These are phyloP conservation scores for Nannizziopsis barbatae DNA, from an alignment of 2,329 filamentous ascomycete species.

Conservation along the genomic window DNA sequence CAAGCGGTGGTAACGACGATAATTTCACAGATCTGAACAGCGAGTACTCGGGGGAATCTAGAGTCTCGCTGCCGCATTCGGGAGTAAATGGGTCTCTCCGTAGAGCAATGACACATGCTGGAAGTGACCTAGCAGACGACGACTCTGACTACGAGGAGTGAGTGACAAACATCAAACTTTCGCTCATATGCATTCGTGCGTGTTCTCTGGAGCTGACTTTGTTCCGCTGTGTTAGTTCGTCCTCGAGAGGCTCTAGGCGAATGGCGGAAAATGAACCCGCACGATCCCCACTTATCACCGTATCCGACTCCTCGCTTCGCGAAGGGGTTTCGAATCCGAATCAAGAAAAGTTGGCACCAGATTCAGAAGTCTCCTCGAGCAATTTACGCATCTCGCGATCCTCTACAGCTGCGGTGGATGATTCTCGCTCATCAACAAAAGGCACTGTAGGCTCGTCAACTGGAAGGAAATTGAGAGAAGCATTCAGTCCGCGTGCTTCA, in stretches of 20 bases:
- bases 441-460: slow-evolving; percentile 43
- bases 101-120: slow-evolving; percentile 15
- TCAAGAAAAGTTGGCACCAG: neutral
- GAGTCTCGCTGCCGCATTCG: slow-evolving; percentile 7
- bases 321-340: slow-evolving; percentile 3
- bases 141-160: slow-evolving; percentile 42
- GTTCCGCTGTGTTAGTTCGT: neutral
- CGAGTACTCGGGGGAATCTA: slow-evolving; percentile 7
- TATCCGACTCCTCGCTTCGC: slow-evolving; percentile 5
- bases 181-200: neutral
- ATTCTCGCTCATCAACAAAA: slow-evolving; percentile 1
- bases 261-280: neutral
- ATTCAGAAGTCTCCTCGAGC: neutral
- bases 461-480: slow-evolving; percentile 58
- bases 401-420: neutral
- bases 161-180: neutral
- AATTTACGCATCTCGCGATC: neutral
- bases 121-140: slow-evolving; percentile 38
- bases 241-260: neutral
- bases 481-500: slow-evolving; percentile 46
- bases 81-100: slow-evolving; percentile 24
- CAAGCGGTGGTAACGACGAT: slow-evolving; percentile 13
- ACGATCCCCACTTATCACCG: slow-evolving; percentile 5
- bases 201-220: neutral
- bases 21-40: slow-evolving; percentile 6